Evolutionary conservation across 179 eudicot genomes (phyloP).

Genomic region (Drosera spatulata): DNA sequence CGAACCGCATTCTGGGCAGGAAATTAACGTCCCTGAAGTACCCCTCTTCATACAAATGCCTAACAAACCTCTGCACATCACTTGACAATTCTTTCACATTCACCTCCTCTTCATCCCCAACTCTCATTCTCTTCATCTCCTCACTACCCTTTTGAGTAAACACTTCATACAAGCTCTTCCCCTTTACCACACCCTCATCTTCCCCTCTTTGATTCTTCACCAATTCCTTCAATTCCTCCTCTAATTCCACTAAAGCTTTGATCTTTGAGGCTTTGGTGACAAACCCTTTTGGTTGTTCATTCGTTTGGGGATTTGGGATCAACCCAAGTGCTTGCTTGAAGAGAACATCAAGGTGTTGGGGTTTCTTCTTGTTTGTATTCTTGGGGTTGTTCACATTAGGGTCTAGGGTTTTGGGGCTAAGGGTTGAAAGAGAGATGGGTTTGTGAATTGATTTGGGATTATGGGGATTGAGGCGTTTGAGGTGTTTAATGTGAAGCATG

Average conservation of each 20-base stretch:
- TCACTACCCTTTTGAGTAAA: slow-evolving; percentile 10
- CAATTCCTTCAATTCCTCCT: slow-evolving; percentile 16
- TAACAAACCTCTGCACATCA: slow-evolving; percentile 36
- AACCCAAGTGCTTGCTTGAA: slow-evolving; percentile 36
- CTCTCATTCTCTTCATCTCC: slow-evolving; percentile 4
- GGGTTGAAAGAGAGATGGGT: slow-evolving; percentile 17
- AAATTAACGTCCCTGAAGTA: slow-evolving; percentile 42
- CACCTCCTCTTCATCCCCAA: slow-evolving; percentile 13
- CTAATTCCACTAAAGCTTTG: slow-evolving; percentile 20
- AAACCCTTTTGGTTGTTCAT: neutral
- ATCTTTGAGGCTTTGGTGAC: slow-evolving; percentile 5
- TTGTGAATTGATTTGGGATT: slow-evolving; percentile 3
- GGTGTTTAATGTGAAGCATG: too few species aligned
- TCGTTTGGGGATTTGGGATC: slow-evolving; percentile 7
- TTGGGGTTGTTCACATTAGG: neutral
- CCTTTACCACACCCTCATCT: slow-evolving; percentile 3
- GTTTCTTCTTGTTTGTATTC: neutral
- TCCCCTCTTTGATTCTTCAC: neutral
- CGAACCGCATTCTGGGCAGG: slow-evolving; percentile 28
- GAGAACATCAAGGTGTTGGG: slow-evolving; percentile 14
- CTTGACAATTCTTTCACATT: slow-evolving; percentile 33
- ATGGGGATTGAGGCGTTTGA: too few species aligned
- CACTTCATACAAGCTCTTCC: slow-evolving; percentile 17
- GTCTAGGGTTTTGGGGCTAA: neutral
- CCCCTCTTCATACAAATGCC: slow-evolving; percentile 37